Conservation (phyloP, 1,139 yeast genomes). For the Geotrichum citri-aurantii region DNA sequence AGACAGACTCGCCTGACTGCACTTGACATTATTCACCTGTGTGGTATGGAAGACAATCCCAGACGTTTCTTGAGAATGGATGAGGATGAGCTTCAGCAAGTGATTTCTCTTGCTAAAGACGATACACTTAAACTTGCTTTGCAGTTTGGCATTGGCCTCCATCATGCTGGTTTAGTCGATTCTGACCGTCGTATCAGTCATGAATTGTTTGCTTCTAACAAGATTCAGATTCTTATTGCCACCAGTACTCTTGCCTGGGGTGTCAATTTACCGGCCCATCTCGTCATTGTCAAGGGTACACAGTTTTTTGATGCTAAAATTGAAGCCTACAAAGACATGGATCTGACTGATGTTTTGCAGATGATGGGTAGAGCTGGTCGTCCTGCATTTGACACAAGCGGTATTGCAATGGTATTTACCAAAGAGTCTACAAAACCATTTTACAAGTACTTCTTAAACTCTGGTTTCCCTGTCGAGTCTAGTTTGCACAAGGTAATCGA, state of each 20-base stretch:
- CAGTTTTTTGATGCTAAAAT: constrained; percentile 79
- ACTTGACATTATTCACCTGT: constrained; percentile 80
- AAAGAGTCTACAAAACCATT: constrained; percentile 87
- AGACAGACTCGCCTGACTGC: constrained; percentile 96
- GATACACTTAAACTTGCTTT: constrained; percentile 78
- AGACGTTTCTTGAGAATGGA: constrained; percentile 74
- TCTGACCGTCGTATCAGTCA: constrained; percentile 86
- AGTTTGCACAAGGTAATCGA: constrained; percentile 88
- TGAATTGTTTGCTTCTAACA: constrained; percentile 73
- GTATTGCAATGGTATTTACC: constrained; percentile 91
- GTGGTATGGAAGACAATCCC: constrained; percentile 94
- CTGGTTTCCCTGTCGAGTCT: constrained; percentile 97
- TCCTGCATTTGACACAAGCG: constrained; percentile 93
- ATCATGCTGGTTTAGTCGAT: constrained; percentile 95
- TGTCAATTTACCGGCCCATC: constrained; percentile 89
- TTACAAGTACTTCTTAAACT: constrained; percentile 87
- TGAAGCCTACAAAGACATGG: constrained; percentile 80
- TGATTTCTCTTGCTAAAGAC: constrained; percentile 67
- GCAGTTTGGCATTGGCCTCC: constrained; percentile 94
- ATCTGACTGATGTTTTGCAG: constrained; percentile 82
- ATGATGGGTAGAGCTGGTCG: constrained; percentile 97
- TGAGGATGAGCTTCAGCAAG: constrained; percentile 66
- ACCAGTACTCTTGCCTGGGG: constrained; percentile 98
- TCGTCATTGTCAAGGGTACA: constrained; percentile 91
- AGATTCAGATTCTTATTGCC: constrained; percentile 85